Evolutionary conservation across 768 basidiomycete genomes (phyloP).

Genomic region (Termitomyces sp.): DNA sequence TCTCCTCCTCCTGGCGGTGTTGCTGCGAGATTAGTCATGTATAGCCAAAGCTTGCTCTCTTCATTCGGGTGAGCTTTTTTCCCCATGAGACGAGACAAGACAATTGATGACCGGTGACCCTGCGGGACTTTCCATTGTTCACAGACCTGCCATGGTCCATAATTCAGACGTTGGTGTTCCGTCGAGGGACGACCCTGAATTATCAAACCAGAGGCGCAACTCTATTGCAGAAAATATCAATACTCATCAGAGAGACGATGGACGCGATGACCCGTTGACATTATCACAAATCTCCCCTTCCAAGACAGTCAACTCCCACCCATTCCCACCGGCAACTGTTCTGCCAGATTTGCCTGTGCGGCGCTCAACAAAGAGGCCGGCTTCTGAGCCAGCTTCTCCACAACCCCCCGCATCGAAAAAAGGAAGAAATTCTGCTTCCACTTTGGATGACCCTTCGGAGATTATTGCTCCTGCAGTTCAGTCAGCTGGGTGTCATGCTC

Average conservation of each 20-base stretch:
- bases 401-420: slow-evolving; percentile 11
- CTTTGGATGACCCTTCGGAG: background rate
- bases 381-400: slow-evolving; percentile 15
- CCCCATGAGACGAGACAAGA: background rate
- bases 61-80: slow-evolving; percentile 36
- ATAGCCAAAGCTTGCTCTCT: slow-evolving; percentile 42
- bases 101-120: slow-evolving; percentile 8
- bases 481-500: background rate
- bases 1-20: slow-evolving; percentile 30
- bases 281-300: slow-evolving; percentile 51
- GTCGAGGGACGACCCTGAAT: slow-evolving; percentile 9
- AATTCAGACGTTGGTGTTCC: slow-evolving; percentile 1
- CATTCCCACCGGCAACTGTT: slow-evolving; percentile 7
- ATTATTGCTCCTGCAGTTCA: background rate
- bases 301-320: slow-evolving; percentile 15
- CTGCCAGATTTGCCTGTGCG: slow-evolving; percentile 36
- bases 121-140: slow-evolving; percentile 10
- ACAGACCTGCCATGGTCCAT: slow-evolving; percentile 9
- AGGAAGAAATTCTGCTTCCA: background rate
- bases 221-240: slow-evolving; percentile 4
- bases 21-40: slow-evolving; percentile 46
- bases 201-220: slow-evolving; percentile 1
- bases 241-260: slow-evolving; percentile 2
- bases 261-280: slow-evolving; percentile 29
- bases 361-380: slow-evolving; percentile 45